Evolutionary conservation across 2,329 filamentous ascomycete genomes (phyloP).

Genomic region (Sclerotinia minor): DNA sequence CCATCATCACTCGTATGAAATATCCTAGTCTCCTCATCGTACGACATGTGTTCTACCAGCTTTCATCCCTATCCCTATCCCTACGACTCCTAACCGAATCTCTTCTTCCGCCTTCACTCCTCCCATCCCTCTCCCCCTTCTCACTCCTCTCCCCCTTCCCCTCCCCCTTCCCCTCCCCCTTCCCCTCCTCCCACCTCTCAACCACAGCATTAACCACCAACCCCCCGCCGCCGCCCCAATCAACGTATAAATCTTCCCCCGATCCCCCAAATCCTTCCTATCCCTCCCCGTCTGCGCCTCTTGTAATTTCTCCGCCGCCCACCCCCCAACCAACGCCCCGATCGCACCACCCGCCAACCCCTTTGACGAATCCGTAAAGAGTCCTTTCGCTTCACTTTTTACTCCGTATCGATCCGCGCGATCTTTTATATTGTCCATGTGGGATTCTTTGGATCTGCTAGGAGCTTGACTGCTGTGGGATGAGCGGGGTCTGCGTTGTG

Average conservation of each 20-base stretch:
- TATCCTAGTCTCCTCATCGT: background rate
- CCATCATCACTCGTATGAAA: background rate
- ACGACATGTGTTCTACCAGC: background rate
- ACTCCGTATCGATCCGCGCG: conserved; percentile 12
- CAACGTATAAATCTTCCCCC: conserved; percentile 32
- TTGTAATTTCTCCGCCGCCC: conserved; percentile 34
- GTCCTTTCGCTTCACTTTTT: conserved; percentile 33
- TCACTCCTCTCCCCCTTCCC: conserved; percentile 4
- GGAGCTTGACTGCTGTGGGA: background rate
- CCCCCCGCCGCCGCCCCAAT: conserved; percentile 38
- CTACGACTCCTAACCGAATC: conserved; percentile 13
- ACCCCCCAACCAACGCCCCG: conserved; percentile 36
- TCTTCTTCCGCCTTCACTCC: conserved; percentile 12
- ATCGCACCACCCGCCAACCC: conserved; percentile 33
- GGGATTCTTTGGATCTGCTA: background rate
- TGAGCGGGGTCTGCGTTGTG: background rate
- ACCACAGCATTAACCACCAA: conserved; percentile 36
- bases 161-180: conserved; percentile 28
- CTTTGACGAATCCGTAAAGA: conserved; percentile 32
- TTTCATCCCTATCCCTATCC: background rate
- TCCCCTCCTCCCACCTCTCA: conserved; percentile 33
- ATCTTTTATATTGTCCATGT: background rate
- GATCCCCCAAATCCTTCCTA: conserved; percentile 25
- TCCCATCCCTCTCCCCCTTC: background rate
- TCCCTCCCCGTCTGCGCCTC: conserved; percentile 28